A percentile compares a stretch with the other conserved stretches of the same genome.
Evolutionary conservation across 768 basidiomycete species (phyloP).

Genomic region (Amanita pseudoporphyria): DNA sequence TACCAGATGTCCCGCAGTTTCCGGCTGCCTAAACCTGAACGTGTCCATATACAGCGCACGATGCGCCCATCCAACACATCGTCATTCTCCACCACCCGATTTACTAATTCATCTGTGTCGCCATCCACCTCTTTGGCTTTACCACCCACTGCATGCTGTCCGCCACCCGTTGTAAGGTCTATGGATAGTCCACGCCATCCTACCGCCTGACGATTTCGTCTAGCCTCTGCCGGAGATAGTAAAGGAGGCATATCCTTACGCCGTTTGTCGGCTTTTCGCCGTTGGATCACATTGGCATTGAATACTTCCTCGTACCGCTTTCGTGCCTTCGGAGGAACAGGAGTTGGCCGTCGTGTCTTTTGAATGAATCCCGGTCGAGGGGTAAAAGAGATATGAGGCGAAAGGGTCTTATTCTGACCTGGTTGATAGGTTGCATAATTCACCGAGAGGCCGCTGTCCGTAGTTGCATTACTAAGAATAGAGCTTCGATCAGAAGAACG

Average conservation of each 20-base stretch:
- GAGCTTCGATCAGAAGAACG: slow-evolving; percentile 57
- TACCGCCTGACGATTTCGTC: slow-evolving; percentile 44
- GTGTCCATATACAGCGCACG: slow-evolving; percentile 53
- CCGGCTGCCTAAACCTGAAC: slow-evolving; percentile 43
- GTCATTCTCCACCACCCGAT: slow-evolving; percentile 26
- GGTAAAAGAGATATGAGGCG: neutral
- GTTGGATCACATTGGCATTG: slow-evolving; percentile 43
- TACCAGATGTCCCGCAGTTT: slow-evolving; percentile 63
- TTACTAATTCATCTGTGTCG: slow-evolving; percentile 17
- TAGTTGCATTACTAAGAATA: slow-evolving; percentile 41
- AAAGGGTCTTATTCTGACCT: slow-evolving; percentile 4
- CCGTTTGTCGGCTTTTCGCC: slow-evolving; percentile 29
- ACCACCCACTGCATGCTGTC: slow-evolving; percentile 8
- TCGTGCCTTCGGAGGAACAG: slow-evolving; percentile 55
- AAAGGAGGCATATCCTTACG: slow-evolving; percentile 22
- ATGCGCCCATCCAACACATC: slow-evolving; percentile 47
- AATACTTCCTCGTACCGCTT: slow-evolving; percentile 64
- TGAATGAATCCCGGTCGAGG: slow-evolving; percentile 10
- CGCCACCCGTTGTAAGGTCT: slow-evolving; percentile 46
- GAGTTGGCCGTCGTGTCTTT: slow-evolving; percentile 45
- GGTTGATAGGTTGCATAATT: slow-evolving; percentile 7
- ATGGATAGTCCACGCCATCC: slow-evolving; percentile 72
- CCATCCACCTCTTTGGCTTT: slow-evolving; percentile 11
- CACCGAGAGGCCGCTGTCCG: slow-evolving; percentile 23
- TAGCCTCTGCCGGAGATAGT: slow-evolving; percentile 26